Evolutionary conservation across 2,329 filamentous ascomycete species (phyloP), one percentile per base, ranked within the genome.

Genomic region (Botrytis medusae): DNA sequence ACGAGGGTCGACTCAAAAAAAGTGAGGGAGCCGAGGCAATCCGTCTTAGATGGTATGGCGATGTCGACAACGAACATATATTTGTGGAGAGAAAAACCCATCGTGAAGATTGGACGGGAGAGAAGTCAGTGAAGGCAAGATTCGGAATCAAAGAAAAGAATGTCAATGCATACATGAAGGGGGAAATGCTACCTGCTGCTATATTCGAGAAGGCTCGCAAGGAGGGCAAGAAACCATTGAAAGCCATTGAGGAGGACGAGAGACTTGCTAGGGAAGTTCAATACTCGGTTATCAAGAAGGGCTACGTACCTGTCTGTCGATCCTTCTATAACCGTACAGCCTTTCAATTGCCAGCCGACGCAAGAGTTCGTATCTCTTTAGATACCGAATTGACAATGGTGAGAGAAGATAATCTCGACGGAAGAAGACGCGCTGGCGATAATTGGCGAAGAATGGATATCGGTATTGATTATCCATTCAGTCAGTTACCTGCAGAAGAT

Each of bases 361-460:
- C 95, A 10, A 91, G 96, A 77, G 96, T 99, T 65, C 94, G 96
- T 80, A 97, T 99, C 77, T 98, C 96, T 1, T 89, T 99, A 25
- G 96, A 99, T 81, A 98, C 96, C 0, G 96, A 99, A 82, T 87
- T 99, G 72, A 95, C 93, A 48, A 97, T 99, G 94, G 86, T 93
- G 65, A 93, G 96, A 40, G 96, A 99, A 82, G 96, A 99, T 82
- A 98, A 98, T 80, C 84, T 98, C 57, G 95, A 97, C 79, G 95
- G 94, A 61, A 87, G 87, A 67, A 85, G 83, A 73, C 89, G 96
- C 67, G 86, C 90, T 8, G 96, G 95, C 32, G 87, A 95, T 77
- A 98, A 98, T 84, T 99, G 96, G 96, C 89, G 96, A 74, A 90
- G 96, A 61, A 98, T 92, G 90, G 96, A 99, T 81, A 98, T 99